Evolutionary conservation across 2,329 filamentous ascomycete genomes (phyloP).

Genomic region (Aspergillus amoenus): DNA sequence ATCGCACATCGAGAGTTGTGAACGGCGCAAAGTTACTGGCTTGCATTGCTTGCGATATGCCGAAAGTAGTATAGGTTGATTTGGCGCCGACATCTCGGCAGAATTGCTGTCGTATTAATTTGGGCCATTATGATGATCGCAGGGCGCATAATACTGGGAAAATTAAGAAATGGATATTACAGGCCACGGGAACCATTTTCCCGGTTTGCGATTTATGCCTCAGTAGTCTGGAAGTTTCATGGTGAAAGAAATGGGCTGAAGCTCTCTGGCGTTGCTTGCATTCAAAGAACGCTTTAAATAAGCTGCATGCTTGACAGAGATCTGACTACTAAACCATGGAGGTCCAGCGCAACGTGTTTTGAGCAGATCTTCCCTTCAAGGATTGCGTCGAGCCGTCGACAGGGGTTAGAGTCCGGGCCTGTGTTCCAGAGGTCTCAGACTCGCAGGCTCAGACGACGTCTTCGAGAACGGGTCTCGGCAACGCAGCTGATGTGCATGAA

Average conservation of each 20-base stretch:
- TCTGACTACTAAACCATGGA: neutral
- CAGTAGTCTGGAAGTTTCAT: neutral
- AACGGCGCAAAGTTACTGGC: slow-evolving; percentile 6
- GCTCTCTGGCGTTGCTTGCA: neutral
- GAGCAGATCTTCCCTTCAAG: neutral
- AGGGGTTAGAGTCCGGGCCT: neutral
- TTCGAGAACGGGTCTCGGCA: slow-evolving; percentile 10
- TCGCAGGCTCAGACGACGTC: neutral
- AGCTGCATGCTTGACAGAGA: neutral
- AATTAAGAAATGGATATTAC: neutral
- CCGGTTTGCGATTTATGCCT: neutral
- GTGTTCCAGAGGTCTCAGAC: neutral
- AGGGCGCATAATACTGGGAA: neutral
- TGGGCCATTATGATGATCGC: slow-evolving; percentile 1
- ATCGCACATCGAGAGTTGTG: slow-evolving; percentile 6
- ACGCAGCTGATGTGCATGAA: slow-evolving; percentile 18
- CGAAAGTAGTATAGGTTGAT: slow-evolving; percentile 1
- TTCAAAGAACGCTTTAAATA: neutral
- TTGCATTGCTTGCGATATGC: neutral
- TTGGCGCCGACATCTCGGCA: neutral
- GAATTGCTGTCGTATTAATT: neutral
- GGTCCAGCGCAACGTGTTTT: neutral
- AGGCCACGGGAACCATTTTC: neutral
- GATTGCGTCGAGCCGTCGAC: neutral
- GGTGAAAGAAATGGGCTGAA: neutral